A percentile compares a stretch with the other conserved stretches of the same genome.
phyloP scores from a whole-genome alignment of 1,284 basidiomycete species.

The Paramarasmius palmivorus region DNA sequence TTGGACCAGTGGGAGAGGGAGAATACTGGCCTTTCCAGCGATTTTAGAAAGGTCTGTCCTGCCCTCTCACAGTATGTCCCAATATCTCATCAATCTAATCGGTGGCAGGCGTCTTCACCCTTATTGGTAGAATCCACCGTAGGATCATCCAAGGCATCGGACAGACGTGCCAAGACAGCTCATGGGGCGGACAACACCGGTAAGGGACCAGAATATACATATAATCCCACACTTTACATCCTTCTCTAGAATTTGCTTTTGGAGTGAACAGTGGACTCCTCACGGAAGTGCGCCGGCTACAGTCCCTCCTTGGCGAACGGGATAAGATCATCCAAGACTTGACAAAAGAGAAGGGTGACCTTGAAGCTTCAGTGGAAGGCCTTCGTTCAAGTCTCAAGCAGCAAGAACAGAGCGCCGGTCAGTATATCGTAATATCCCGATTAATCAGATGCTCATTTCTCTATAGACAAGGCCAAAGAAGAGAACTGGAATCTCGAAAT shows the following conservation, averaged over 20 bases:
- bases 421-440: constrained; percentile 22
- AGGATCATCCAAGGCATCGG: constrained; percentile 49
- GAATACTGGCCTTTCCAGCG: constrained; percentile 76
- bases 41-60: constrained; percentile 68
- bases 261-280: constrained; percentile 92
- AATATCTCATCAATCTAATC: constrained; percentile 29
- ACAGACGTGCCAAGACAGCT: constrained; percentile 80
- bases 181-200: constrained; percentile 84
- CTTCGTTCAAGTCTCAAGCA: constrained; percentile 69
- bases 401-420: constrained; percentile 80
- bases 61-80: constrained; percentile 8
- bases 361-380: constrained; percentile 74
- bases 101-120: constrained; percentile 32
- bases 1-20: constrained; percentile 81
- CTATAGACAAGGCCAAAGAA: constrained; percentile 84
- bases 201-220: constrained; percentile 38
- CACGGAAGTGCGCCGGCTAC: constrained; percentile 85
- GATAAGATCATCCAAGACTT: constrained; percentile 87
- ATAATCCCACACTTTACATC: constrained; percentile 17
- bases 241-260: constrained; percentile 81
- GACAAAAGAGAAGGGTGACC: constrained; percentile 85
- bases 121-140: constrained; percentile 32
- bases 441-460: constrained; percentile 2
- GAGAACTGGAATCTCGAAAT: constrained; percentile 99
- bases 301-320: constrained; percentile 83